Conservation (phyloP, 1,284 basidiomycete species). For the Ustilago nuda region DNA sequence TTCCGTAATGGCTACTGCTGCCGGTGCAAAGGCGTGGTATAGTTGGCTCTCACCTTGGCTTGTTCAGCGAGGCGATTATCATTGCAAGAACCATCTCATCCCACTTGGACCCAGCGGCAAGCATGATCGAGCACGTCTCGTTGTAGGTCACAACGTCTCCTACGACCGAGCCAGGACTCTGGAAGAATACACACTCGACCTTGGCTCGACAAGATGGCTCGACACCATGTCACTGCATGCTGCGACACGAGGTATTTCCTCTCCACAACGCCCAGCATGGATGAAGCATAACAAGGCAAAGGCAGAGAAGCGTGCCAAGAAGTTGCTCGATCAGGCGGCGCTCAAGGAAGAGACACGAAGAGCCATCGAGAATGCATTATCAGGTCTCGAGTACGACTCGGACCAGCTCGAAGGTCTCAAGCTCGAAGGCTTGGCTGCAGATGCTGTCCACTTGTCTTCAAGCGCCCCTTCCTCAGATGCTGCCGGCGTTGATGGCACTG, state of each 20-base stretch:
- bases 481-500: conserved; percentile 5
- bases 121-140: conserved; percentile 72
- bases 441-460: conserved; percentile 11
- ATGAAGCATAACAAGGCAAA: conserved; percentile 79
- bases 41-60: conserved; percentile 96
- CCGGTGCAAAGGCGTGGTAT: conserved; percentile 87
- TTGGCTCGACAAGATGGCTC: conserved; percentile 83
- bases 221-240: conserved; percentile 97
- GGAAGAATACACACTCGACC: conserved; percentile 84
- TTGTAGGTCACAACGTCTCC: conserved; percentile 94
- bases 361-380: conserved; percentile 51
- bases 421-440: conserved; percentile 41
- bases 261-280: conserved; percentile 94
- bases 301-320: conserved; percentile 72
- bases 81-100: conserved; percentile 79
- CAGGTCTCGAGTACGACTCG: conserved; percentile 49
- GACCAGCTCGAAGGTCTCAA: conserved; percentile 54
- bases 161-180: conserved; percentile 87
- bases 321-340: conserved; percentile 64
- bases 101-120: conserved; percentile 73
- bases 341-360: conserved; percentile 67
- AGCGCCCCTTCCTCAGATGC: conserved; percentile 4
- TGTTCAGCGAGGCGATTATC: conserved; percentile 74
- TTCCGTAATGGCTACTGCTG: conserved; percentile 90
- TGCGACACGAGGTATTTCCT: conserved; percentile 92